Evolutionary conservation across 768 basidiomycete species (phyloP).

Genomic region (Boletus rex-veris): DNA sequence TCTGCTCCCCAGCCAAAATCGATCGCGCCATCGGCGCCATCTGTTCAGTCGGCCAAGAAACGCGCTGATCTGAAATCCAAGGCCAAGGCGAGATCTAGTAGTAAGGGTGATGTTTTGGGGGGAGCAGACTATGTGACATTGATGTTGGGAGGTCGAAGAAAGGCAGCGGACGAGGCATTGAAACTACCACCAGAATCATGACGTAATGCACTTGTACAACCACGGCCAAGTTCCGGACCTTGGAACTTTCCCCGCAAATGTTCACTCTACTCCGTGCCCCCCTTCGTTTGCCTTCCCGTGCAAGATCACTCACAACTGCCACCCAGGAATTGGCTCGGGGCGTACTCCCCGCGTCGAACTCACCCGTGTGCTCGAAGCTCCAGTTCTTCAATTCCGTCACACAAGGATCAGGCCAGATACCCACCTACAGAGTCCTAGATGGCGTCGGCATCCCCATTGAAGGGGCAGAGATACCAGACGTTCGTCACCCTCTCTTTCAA

Average conservation of each 20-base stretch:
- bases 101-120: slow-evolving; percentile 48
- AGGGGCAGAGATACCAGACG: slow-evolving; percentile 74
- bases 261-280: slow-evolving; percentile 1
- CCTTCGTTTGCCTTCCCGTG: not conserved
- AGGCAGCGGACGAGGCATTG: slow-evolving; percentile 60
- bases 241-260: slow-evolving; percentile 9
- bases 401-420: slow-evolving; percentile 59
- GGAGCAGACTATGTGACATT: slow-evolving; percentile 75
- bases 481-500: slow-evolving; percentile 29
- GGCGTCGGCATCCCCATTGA: slow-evolving; percentile 70
- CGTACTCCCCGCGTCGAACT: slow-evolving; percentile 42
- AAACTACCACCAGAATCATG: slow-evolving; percentile 44
- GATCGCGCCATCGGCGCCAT: not conserved
- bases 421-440: slow-evolving; percentile 84
- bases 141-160: slow-evolving; percentile 67
- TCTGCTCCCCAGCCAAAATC: slow-evolving; percentile 7
- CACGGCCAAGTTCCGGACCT: slow-evolving; percentile 20
- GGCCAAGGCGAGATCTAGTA: slow-evolving; percentile 10
- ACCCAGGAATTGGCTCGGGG: slow-evolving; percentile 17
- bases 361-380: slow-evolving; percentile 66
- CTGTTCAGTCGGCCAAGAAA: slow-evolving; percentile 26
- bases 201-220: slow-evolving; percentile 13
- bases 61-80: slow-evolving; percentile 27
- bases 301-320: slow-evolving; percentile 12
- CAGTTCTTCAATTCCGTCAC: slow-evolving; percentile 80